phyloP scores from a whole-genome alignment of 2,329 filamentous ascomycete genomes.

The Dactylellina haptotyla region DNA sequence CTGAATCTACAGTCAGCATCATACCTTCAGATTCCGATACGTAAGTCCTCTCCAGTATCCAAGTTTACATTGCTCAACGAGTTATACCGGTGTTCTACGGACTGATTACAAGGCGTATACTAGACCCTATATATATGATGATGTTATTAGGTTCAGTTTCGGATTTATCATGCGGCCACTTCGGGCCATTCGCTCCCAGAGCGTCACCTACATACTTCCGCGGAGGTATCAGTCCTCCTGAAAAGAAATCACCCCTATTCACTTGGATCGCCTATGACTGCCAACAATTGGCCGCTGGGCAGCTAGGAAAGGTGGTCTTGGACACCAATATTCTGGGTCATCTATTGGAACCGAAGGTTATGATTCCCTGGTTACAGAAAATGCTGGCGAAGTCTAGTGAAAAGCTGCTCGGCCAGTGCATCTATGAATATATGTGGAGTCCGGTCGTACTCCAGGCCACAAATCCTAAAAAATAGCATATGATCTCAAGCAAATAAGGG shows the following conservation, averaged over 20 bases:
- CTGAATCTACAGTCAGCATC: not conserved
- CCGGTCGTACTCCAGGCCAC: not conserved
- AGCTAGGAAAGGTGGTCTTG: not conserved
- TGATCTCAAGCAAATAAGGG: not conserved
- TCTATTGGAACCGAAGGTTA: not conserved
- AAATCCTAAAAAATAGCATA: not conserved
- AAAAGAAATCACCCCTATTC: no score
- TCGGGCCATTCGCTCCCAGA: not conserved
- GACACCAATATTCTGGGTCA: not conserved
- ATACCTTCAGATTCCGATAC: conserved; percentile 1
- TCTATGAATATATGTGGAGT: not conserved
- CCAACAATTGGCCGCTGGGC: not conserved
- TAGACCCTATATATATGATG: not conserved
- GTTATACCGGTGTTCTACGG: not conserved
- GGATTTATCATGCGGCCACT: not conserved
- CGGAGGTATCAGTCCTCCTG: not conserved
- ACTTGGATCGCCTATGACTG: no score
- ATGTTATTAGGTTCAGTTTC: not conserved
- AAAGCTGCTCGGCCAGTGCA: not conserved
- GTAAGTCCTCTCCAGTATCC: not conserved
- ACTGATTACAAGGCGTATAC: not conserved
- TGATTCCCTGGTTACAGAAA: not conserved
- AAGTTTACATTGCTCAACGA: not conserved
- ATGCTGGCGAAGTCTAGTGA: not conserved
- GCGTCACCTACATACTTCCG: not conserved